Evolutionary conservation across 176 grass and related monocot species (phyloP).

Genomic region (Paspalum notatum): DNA sequence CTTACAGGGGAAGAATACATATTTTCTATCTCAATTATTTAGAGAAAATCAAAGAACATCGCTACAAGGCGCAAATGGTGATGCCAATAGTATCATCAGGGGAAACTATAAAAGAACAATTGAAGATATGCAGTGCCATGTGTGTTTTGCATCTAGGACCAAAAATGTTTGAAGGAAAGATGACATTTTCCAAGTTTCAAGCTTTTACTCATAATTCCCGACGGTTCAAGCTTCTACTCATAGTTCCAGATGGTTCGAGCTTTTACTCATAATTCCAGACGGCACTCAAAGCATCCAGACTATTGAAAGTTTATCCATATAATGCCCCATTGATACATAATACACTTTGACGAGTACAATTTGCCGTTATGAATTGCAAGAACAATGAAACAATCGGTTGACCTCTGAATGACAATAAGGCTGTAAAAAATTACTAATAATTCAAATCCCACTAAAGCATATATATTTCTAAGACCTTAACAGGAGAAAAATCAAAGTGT

Average conservation of each 20-base stretch:
- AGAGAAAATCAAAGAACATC: not conserved
- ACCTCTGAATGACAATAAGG: not conserved
- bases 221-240: not conserved
- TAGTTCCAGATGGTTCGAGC: not conserved
- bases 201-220: not conserved
- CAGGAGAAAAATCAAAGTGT: not conserved
- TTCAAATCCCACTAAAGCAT: not conserved
- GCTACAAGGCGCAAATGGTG: not conserved
- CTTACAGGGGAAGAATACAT: not conserved
- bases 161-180: not conserved
- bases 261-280: not conserved
- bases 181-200: not conserved
- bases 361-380: not conserved
- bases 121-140: not conserved
- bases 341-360: not conserved
- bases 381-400: not conserved
- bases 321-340: not conserved
- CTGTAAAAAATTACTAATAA: constrained; percentile 6
- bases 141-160: not conserved
- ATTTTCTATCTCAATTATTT: constrained; percentile 2
- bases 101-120: not conserved
- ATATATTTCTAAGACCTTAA: not conserved
- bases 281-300: constrained; percentile 1
- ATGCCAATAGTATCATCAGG: not conserved
- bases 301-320: not conserved